Conservation (phyloP, 2,329 filamentous ascomycete genomes). For the Botrytis sinoallii region DNA sequence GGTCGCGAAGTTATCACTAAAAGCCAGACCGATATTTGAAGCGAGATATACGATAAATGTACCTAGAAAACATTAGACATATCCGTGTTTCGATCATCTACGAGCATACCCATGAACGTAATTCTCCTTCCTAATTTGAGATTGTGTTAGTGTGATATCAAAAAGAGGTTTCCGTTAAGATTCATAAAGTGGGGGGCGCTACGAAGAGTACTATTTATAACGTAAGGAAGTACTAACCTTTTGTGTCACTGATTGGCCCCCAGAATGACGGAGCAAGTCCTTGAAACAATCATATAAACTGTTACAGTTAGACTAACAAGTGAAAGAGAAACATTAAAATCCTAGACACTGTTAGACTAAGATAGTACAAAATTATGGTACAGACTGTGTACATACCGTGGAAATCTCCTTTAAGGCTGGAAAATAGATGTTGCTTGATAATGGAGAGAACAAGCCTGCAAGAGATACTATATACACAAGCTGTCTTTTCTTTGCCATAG, state of each 20-base stretch:
- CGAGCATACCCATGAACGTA: constrained; percentile 7
- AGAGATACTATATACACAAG: constrained; percentile 43
- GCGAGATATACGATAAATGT: constrained; percentile 48
- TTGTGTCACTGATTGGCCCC: constrained; percentile 43
- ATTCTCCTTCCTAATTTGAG: constrained; percentile 3
- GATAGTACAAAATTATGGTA: not conserved
- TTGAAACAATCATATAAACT: constrained; percentile 49
- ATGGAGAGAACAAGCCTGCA: constrained; percentile 26
- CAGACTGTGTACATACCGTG: not conserved
- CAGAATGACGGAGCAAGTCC: constrained; percentile 46
- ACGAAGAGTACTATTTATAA: not conserved
- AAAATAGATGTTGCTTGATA: constrained; percentile 28
- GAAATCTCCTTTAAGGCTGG: constrained; percentile 20
- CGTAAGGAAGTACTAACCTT: not conserved
- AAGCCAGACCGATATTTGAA: constrained; percentile 46
- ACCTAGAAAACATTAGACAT: constrained; percentile 19
- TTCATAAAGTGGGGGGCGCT: not conserved
- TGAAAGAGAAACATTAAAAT: constrained; percentile 18
- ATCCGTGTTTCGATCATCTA: constrained; percentile 17
- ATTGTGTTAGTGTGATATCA: not conserved
- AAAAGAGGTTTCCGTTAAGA: not conserved
- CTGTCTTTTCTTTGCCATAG: constrained; percentile 41
- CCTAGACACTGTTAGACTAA: not conserved
- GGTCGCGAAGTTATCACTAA: constrained; percentile 43
- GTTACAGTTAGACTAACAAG: constrained; percentile 44